Evolutionary conservation across 1,139 yeast genomes (phyloP).

Genomic region (Magnusiomyces tetraspermus): DNA sequence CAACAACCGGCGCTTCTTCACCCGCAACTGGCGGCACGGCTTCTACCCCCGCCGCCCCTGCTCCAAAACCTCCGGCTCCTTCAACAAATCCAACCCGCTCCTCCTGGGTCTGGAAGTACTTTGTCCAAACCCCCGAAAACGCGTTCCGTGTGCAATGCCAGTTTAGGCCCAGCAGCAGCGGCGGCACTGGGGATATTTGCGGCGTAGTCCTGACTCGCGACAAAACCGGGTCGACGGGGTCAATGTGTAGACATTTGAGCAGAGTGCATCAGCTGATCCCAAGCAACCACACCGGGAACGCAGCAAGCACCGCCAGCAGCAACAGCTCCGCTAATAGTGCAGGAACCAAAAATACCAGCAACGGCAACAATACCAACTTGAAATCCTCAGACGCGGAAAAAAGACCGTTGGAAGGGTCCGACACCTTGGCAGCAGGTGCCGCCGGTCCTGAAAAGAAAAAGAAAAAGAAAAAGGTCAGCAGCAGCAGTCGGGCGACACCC

Average conservation of each 20-base stretch:
- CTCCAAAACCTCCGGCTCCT: background rate
- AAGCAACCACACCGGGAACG: too few species aligned
- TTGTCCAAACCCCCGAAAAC: slow-evolving; percentile 14
- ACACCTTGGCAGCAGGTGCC: too few species aligned
- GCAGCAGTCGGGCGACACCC: background rate
- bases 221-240: slow-evolving; percentile 16
- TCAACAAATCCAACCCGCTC: slow-evolving; percentile 8
- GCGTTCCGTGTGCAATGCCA: slow-evolving; percentile 15
- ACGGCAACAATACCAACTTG: background rate
- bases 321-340: background rate
- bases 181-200: slow-evolving; percentile 9
- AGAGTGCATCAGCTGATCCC: slow-evolving; percentile 13
- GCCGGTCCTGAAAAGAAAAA: background rate
- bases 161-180: background rate
- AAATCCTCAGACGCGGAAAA: too few species aligned
- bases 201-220: slow-evolving; percentile 15
- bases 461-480: too few species aligned
- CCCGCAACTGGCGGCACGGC: background rate
- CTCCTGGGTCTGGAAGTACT: slow-evolving; percentile 16
- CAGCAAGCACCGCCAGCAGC: background rate
- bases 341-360: background rate
- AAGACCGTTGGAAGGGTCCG: too few species aligned
- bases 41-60: background rate
- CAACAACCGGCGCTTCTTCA: background rate
- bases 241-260: slow-evolving; percentile 15